Evolutionary conservation across 305 asterid genomes (phyloP).

Genomic region (Fraxinus paxiana): DNA sequence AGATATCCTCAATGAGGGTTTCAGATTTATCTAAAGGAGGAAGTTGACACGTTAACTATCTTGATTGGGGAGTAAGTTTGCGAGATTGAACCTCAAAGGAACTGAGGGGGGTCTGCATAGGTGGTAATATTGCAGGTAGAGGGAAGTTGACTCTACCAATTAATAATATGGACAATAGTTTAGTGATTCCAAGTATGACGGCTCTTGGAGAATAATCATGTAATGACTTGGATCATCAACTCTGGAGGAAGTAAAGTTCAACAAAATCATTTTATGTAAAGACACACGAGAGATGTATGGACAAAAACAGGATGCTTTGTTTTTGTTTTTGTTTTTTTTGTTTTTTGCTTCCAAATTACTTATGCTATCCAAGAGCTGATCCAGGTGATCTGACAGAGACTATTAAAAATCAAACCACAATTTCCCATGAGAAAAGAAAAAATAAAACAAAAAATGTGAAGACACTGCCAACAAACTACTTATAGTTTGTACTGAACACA

Average conservation of each 20-base stretch:
- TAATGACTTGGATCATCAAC: not conserved
- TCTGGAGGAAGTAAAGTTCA: not conserved
- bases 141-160: not conserved
- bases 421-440: not conserved
- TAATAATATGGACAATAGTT: not conserved
- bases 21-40: not conserved
- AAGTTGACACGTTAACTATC: not conserved
- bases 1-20: not conserved
- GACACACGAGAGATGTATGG: not conserved
- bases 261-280: not conserved
- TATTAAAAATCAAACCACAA: not conserved
- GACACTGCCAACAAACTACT: not conserved
- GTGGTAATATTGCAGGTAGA: not conserved
- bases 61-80: not conserved
- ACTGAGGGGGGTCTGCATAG: not conserved
- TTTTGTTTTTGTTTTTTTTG: not conserved
- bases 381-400: not conserved
- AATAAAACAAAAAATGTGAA: not conserved
- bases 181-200: not conserved
- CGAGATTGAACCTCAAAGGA: not conserved
- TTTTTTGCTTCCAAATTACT: not conserved
- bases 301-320: not conserved
- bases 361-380: not conserved
- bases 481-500: not conserved
- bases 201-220: not conserved